Conservation (phyloP, 2,329 filamentous ascomycete species). For the Stenocarpella maydis region DNA sequence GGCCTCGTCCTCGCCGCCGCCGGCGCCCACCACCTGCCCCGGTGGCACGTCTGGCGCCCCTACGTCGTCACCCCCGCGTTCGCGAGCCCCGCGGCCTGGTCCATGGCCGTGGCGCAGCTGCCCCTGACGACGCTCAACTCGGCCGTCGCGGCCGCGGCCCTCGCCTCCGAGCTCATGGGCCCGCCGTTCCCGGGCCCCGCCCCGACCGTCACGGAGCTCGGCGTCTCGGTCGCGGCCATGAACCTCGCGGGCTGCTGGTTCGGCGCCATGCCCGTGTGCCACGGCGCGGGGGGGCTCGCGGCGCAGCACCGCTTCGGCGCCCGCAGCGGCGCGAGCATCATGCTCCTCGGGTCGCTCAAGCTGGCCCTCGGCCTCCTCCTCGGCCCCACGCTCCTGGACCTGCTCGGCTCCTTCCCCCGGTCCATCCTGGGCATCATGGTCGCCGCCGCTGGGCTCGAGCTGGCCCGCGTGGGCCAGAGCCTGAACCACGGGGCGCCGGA, state of each 20-base stretch:
- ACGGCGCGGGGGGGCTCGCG: constrained; percentile 89
- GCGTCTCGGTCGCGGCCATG: constrained; percentile 82
- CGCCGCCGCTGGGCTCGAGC: constrained; percentile 85
- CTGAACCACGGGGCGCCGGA: constrained; percentile 76
- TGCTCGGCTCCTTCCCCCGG: constrained; percentile 78
- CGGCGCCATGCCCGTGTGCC: constrained; percentile 93
- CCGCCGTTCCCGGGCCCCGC: constrained; percentile 64
- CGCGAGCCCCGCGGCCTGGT: constrained; percentile 50
- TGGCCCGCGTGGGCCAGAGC: constrained; percentile 84
- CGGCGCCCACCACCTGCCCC: constrained; percentile 52
- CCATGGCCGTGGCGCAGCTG: constrained; percentile 82
- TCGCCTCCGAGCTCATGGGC: constrained; percentile 76
- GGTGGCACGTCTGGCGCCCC: constrained; percentile 69
- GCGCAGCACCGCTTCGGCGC: constrained; percentile 93
- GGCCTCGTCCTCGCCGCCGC: constrained; percentile 72
- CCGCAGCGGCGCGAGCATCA: constrained; percentile 82
- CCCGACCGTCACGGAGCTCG: constrained; percentile 79
- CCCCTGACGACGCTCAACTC: constrained; percentile 94
- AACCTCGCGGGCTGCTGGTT: constrained; percentile 91
- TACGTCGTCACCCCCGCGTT: constrained; percentile 52
- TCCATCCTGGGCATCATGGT: constrained; percentile 87
- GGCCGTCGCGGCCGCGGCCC: constrained; percentile 83
- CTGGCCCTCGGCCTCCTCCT: constrained; percentile 78
- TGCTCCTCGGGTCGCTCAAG: constrained; percentile 81
- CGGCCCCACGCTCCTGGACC: constrained; percentile 74